A percentile compares a stretch with the other conserved stretches of the same genome.
Conservation (phyloP, 1,284 basidiomycete species). For the Heterobasidion irregulare region DNA sequence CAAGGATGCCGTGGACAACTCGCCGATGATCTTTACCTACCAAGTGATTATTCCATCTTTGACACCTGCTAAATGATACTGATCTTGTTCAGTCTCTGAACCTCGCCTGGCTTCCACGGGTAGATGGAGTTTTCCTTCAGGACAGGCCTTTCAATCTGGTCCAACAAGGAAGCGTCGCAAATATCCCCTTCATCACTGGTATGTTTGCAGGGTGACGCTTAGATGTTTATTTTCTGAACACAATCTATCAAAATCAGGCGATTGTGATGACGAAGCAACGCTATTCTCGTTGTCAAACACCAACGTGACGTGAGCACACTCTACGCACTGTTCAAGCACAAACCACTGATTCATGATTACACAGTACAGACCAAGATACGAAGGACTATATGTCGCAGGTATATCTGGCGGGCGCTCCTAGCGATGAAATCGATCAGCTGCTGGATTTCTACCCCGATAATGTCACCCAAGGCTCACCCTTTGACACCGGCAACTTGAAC, state of each 20-base stretch:
- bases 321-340: too few species aligned
- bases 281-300: conserved; percentile 9
- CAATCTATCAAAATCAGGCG: conserved; percentile 3
- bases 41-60: conserved; percentile 13
- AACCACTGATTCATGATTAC: too few species aligned
- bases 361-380: conserved; percentile 28
- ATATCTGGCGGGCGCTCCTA: conserved; percentile 23
- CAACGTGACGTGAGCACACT: background rate
- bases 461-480: conserved; percentile 41
- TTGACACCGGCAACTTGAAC: conserved; percentile 35
- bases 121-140: conserved; percentile 25
- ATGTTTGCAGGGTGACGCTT: background rate
- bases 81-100: conserved; percentile 8
- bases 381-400: conserved; percentile 25
- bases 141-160: conserved; percentile 14
- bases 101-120: conserved; percentile 27
- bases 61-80: background rate
- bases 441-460: conserved; percentile 33
- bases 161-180: conserved; percentile 13
- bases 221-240: background rate
- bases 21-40: conserved; percentile 18
- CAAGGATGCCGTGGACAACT: conserved; percentile 21
- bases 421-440: conserved; percentile 23
- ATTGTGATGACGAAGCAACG: conserved; percentile 14
- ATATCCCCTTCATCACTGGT: conserved; percentile 18